Evolutionary conservation across 2,329 filamentous ascomycete species (phyloP), one percentile per base, ranked within the genome.

Genomic region (Aspergillus sp.): DNA sequence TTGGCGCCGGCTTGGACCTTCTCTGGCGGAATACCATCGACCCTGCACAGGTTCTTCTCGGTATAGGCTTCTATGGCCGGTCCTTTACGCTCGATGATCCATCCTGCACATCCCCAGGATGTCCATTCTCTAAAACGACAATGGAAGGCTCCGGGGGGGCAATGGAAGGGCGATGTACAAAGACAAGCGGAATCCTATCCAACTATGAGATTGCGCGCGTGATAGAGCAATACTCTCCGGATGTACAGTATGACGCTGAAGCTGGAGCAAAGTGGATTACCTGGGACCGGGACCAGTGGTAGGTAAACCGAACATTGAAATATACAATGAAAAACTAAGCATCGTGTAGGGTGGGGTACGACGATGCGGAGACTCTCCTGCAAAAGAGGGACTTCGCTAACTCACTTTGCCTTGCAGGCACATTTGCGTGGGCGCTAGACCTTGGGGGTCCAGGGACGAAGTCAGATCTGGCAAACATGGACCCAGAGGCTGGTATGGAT

Each of bases 11-110:
- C 7, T 45, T 76, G 4, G 66, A 76, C 50, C 65, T 75, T 0
- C 47, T 77, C 1, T 77, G 74, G 74, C 56, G 68, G 4, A 63
- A 66, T 31, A 52, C 57, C 28, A 57, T 74, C 13, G 47, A 59
- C 9, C 58, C 69, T 5, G 48, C 47, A 28, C 69, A 70, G 28
- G 67, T 74, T 8, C 57, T 60, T 22, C 49, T 73, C 3, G 71
- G 72, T 3, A 28, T 70, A 3, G 70, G 55, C n/a, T 73, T 69
- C 30, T 74, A 73, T 50, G 71, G 68, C 22, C 64, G 71, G 11
- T 63, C 60, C 3, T 72, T 67, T 54, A 68, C 64, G 11, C 57
- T 71, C 5, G 43, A 45, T 7, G 58, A 68, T 48, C 57, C 64
- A 9, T 52, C 28, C 7, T 74, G 69, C 46, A 63, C 54, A 11